These are phyloP conservation scores for Pythium brachiatum DNA, from an alignment of 352 stramenopile genomes.

Conservation along the genomic window DNA sequence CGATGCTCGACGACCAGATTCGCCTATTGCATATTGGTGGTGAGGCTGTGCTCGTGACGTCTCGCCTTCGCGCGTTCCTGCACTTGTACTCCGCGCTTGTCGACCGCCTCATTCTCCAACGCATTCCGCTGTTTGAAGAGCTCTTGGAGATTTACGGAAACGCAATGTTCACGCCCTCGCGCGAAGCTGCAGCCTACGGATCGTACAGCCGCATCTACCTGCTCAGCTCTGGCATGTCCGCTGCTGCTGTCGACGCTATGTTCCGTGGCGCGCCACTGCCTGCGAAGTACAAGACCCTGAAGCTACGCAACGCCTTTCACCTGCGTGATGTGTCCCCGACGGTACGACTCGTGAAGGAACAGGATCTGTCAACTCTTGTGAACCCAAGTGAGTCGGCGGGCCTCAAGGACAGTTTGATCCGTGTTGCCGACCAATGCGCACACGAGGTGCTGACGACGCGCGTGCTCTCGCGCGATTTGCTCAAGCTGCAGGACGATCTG, in stretches of 20 bases:
- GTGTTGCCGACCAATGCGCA: conserved; percentile 22
- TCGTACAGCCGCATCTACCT: conserved; percentile 31
- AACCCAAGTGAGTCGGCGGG: conserved; percentile 3
- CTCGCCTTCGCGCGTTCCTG: neutral
- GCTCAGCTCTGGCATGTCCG: conserved; percentile 30
- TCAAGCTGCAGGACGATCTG: conserved; percentile 35
- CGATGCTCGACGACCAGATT: neutral
- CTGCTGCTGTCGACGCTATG: conserved; percentile 26
- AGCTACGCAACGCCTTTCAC: conserved; percentile 27
- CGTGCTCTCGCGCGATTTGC: conserved; percentile 33
- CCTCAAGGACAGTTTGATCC: conserved; percentile 19
- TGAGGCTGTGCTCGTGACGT: neutral
- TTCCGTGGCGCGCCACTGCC: conserved; percentile 14
- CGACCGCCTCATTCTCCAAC: neutral
- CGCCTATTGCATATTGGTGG: neutral
- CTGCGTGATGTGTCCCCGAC: conserved; percentile 26
- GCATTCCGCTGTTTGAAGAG: conserved; percentile 28
- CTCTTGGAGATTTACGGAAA: conserved; percentile 26
- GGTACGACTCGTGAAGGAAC: conserved; percentile 23
- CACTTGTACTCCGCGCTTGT: conserved; percentile 1
- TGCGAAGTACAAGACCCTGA: conserved; percentile 6
- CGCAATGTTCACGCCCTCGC: conserved; percentile 35
- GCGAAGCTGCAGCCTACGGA: conserved; percentile 22
- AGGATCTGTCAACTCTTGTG: conserved; percentile 28
- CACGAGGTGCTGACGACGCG: conserved; percentile 29